These are phyloP conservation scores for Monosporascus sp. DNA, from an alignment of 2,329 filamentous ascomycete genomes.

Conservation along the genomic window DNA sequence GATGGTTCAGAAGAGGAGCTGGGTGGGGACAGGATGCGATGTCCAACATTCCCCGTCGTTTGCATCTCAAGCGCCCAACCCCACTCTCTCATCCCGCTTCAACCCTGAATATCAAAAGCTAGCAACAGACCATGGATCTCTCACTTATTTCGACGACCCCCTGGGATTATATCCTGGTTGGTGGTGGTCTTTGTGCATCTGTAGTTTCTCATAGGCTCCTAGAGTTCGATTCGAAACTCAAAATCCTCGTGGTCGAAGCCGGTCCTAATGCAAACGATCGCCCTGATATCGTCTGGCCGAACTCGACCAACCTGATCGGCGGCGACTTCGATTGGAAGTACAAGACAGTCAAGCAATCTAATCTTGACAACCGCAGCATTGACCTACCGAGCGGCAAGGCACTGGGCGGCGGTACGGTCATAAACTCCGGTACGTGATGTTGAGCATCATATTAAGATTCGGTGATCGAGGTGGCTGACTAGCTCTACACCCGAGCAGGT, in stretches of 20 bases:
- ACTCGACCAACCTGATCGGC: slow-evolving; percentile 16
- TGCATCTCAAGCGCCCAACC: too few relatives aligned
- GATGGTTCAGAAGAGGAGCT: too few relatives aligned
- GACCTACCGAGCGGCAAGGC: slow-evolving; percentile 24
- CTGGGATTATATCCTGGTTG: slow-evolving; percentile 18
- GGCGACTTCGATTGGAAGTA: slow-evolving; percentile 26
- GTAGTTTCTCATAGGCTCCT: slow-evolving; percentile 10
- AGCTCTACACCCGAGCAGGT: slow-evolving; percentile 2
- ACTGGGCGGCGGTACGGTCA: slow-evolving; percentile 31
- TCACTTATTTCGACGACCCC: too few relatives aligned
- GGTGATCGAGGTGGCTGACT: not conserved
- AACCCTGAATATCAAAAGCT: too few relatives aligned
- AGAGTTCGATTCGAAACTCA: slow-evolving; percentile 5
- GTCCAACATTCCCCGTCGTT: too few relatives aligned
- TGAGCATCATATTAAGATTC: not conserved
- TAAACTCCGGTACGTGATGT: slow-evolving; percentile 23
- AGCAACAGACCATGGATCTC: too few relatives aligned
- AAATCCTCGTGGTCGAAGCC: slow-evolving; percentile 30
- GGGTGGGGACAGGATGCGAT: too few relatives aligned
- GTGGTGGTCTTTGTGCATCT: slow-evolving; percentile 13
- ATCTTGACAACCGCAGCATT: slow-evolving; percentile 15
- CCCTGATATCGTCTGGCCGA: slow-evolving; percentile 12
- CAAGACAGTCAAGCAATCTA: slow-evolving; percentile 16
- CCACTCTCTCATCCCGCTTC: too few relatives aligned
- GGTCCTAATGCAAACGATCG: slow-evolving; percentile 20